These are phyloP conservation scores for Ustilago sp. DNA, from an alignment of 1,284 basidiomycete species.

Conservation along the genomic window DNA sequence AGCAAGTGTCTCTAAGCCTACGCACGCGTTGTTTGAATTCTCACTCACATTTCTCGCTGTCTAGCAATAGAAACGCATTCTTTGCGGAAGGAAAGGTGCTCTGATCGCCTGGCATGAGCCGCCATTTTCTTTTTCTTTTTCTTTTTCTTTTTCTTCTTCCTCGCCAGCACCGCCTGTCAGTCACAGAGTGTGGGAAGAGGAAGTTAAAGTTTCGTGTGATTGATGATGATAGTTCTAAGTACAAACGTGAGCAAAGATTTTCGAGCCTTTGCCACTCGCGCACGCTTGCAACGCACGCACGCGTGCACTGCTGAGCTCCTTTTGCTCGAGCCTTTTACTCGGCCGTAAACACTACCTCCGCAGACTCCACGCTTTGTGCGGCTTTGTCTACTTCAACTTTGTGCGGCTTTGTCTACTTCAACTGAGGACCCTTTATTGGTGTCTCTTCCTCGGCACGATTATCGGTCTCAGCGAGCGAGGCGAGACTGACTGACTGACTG, in stretches of 20 bases:
- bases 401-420: no score
- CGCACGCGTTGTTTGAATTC: background rate
- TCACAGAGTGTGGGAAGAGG: background rate
- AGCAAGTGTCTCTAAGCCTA: background rate
- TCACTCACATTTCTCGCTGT: background rate
- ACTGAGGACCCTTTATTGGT: constrained; percentile 19
- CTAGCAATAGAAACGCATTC: background rate
- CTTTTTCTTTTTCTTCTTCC: no score
- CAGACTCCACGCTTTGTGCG: no score
- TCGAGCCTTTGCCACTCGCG: no score
- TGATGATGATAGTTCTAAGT: no score
- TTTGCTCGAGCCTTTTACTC: no score
- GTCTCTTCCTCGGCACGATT: constrained; percentile 10
- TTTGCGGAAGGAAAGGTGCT: background rate
- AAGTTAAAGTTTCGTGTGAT: no score
- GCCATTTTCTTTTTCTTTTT: background rate
- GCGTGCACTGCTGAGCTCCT: no score
- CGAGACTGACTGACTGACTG: background rate
- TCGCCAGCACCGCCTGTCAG: constrained; percentile 1
- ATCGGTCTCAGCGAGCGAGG: background rate
- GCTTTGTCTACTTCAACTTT: no score
- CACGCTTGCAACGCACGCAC: no score
- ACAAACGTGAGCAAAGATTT: no score
- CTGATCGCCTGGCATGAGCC: constrained; percentile 9
- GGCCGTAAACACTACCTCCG: no score